Percentiles rank a stretch among this genome's conserved stretches.
phyloP scores from a whole-genome alignment of 805 yeast species.

The Isabelozyma rhagii region DNA sequence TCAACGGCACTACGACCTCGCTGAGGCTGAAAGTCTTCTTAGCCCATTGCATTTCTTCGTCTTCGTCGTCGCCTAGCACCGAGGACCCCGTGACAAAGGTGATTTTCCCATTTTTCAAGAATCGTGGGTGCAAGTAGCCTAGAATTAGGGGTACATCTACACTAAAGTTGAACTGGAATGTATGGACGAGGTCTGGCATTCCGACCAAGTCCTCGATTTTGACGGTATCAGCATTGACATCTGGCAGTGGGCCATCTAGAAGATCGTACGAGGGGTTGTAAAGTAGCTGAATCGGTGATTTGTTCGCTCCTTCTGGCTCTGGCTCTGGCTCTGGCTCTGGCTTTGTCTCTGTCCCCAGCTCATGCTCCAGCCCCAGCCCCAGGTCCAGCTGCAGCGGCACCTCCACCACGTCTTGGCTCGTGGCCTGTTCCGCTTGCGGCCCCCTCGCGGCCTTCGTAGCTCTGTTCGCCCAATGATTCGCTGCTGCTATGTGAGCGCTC shows the following conservation, averaged over 20 bases:
- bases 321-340: too few relatives aligned
- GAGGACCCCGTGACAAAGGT: conserved; percentile 30
- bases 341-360: too few relatives aligned
- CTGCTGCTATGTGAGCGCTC: conserved; percentile 20
- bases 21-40: conserved; percentile 17
- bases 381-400: too few relatives aligned
- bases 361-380: too few relatives aligned
- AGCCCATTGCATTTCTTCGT: conserved; percentile 8
- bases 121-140: conserved; percentile 23
- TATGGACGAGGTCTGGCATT: conserved; percentile 25
- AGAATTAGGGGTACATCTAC: conserved; percentile 41
- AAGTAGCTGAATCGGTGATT: conserved; percentile 21
- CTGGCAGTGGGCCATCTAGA: not conserved
- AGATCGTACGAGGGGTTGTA: conserved; percentile 21
- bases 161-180: conserved; percentile 49
- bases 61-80: conserved; percentile 8
- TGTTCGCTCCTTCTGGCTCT: not conserved
- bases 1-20: conserved; percentile 31
- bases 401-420: too few relatives aligned
- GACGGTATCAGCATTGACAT: conserved; percentile 24
- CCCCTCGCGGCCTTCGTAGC: not conserved
- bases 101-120: conserved; percentile 13
- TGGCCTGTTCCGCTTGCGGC: too few relatives aligned
- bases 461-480: conserved; percentile 21
- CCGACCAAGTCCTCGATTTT: conserved; percentile 27